A percentile compares a stretch with the other conserved stretches of the same genome.
These are phyloP conservation scores for Zygosaccharomyces sapae DNA, from an alignment of 1,139 yeast species.

Conservation along the genomic window DNA sequence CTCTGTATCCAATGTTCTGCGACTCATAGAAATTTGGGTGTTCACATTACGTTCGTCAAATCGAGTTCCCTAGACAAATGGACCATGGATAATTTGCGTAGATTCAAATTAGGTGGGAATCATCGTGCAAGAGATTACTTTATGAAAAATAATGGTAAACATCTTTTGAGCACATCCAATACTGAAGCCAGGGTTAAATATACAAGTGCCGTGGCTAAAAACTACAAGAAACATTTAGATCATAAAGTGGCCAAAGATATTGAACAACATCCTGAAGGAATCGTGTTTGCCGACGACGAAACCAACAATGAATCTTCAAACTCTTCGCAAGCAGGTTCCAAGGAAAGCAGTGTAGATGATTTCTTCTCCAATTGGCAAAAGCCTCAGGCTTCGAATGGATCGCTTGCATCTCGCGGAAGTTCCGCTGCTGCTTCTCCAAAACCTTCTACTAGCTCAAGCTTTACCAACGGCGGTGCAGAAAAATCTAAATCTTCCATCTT, in stretches of 20 bases:
- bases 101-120: conserved; percentile 92
- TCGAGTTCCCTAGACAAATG: conserved; percentile 90
- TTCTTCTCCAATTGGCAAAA: conserved; percentile 91
- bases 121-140: conserved; percentile 78
- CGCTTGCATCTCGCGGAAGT: conserved; percentile 21
- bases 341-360: conserved; percentile 61
- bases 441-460: conserved; percentile 22
- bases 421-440: conserved; percentile 21
- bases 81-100: conserved; percentile 82
- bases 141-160: conserved; percentile 78
- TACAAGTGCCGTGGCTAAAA: conserved; percentile 69
- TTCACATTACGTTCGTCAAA: conserved; percentile 91
- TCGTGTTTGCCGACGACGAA: conserved; percentile 51
- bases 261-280: conserved; percentile 59
- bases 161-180: conserved; percentile 45
- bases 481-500: conserved; percentile 24
- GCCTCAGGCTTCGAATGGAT: conserved; percentile 43
- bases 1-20: conserved; percentile 95
- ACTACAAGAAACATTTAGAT: conserved; percentile 75
- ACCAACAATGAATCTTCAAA: conserved; percentile 38
- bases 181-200: conserved; percentile 75
- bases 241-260: conserved; percentile 66
- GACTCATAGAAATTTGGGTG: conserved; percentile 93
- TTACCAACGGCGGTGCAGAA: conserved; percentile 10
- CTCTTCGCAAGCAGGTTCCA: conserved; percentile 37